Evolutionary conservation across 805 yeast species (phyloP).

Genomic region (Peterozyma xylosa): DNA sequence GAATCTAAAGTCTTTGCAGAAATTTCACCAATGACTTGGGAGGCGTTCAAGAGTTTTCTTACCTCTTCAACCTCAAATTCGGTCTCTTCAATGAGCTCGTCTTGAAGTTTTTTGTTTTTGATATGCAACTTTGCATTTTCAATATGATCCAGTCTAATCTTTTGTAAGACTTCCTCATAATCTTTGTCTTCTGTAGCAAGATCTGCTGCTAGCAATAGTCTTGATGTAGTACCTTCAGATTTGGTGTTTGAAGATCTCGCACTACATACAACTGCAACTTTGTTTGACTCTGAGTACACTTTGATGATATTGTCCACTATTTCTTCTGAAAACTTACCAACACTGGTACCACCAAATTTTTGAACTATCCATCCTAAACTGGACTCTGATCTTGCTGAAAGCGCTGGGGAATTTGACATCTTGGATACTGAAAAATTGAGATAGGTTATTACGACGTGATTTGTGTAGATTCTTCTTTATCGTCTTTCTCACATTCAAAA

Average conservation of each 20-base stretch:
- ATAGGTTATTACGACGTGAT: too few relatives aligned
- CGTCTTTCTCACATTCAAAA: too few relatives aligned
- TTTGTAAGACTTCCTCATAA: conserved; percentile 50
- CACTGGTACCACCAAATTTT: conserved; percentile 96
- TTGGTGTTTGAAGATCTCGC: conserved; percentile 91
- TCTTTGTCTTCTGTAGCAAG: conserved; percentile 55
- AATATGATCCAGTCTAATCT: conserved; percentile 73
- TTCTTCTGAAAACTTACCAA: conserved; percentile 85
- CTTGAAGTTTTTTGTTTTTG: conserved; percentile 33
- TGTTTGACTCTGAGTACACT: conserved; percentile 46
- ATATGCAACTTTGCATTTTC: conserved; percentile 58
- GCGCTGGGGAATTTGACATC: conserved; percentile 7
- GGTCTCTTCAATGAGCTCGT: conserved; percentile 51
- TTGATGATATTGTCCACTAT: conserved; percentile 82
- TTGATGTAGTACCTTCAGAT: conserved; percentile 90
- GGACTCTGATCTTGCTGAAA: conserved; percentile 5
- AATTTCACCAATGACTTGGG: conserved; percentile 87
- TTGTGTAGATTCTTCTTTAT: too few relatives aligned
- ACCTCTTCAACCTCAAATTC: conserved; percentile 60
- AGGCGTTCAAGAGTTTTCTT: conserved; percentile 70
- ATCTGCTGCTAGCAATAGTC: conserved; percentile 82
- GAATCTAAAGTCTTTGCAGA: conserved; percentile 81
- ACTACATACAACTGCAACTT: conserved; percentile 92
- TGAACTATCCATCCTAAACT: conserved; percentile 65
- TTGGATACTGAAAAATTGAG: background rate